Conservation (phyloP, 345 rosid genomes). For the Sisymbrium altissimum region DNA sequence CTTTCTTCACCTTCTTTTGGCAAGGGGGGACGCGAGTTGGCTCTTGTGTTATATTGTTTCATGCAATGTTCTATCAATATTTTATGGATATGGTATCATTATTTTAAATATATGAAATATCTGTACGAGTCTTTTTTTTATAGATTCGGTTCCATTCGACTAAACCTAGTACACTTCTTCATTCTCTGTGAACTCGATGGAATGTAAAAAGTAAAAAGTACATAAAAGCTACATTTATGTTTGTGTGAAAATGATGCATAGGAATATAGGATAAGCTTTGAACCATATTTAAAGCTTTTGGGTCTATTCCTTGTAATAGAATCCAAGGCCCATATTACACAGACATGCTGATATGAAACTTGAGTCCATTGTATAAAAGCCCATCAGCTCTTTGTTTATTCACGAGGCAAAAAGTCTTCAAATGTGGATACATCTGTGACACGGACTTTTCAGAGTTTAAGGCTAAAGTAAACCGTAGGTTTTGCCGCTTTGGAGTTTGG, state of each 20-base stretch:
- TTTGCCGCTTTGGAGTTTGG: neutral
- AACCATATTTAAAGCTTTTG: neutral
- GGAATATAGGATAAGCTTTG: too few species aligned
- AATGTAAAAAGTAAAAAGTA: neutral
- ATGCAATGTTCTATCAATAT: constrained; percentile 23
- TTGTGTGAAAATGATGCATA: neutral
- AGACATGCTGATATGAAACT: neutral
- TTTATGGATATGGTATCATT: neutral
- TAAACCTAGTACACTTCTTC: neutral
- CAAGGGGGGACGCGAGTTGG: neutral
- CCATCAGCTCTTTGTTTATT: neutral
- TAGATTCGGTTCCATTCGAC: too few species aligned
- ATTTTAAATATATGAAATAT: too few species aligned
- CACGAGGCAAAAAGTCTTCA: neutral
- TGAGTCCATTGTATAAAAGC: neutral
- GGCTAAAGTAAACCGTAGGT: neutral
- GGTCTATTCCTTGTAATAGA: neutral
- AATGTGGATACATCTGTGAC: neutral
- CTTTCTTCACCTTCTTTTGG: neutral
- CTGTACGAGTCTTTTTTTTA: too few species aligned
- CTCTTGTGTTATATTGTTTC: neutral
- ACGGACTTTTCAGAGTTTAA: neutral
- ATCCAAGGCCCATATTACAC: neutral
- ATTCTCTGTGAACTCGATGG: neutral
- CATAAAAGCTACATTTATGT: neutral